Conservation (phyloP, 176 grass and related monocot species). For the Avena atlantica region DNA sequence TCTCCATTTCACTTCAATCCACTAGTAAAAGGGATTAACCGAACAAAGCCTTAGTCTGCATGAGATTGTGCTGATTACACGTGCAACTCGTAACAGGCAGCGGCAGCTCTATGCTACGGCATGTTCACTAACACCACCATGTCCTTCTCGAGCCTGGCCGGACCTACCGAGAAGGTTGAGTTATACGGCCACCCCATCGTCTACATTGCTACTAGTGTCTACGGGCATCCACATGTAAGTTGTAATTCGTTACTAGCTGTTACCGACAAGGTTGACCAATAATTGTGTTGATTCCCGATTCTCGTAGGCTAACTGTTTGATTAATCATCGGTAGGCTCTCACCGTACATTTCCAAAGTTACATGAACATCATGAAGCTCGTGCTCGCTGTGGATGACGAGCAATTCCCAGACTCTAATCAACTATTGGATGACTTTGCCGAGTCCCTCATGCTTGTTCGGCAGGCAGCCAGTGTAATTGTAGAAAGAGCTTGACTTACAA, state of each 20-base stretch:
- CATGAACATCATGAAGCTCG: slow-evolving; percentile 68
- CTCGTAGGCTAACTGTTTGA: background rate
- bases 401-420: slow-evolving; percentile 65
- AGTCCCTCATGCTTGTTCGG: slow-evolving; percentile 68
- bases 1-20: too few relatives aligned
- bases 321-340: slow-evolving; percentile 61
- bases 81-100: slow-evolving; percentile 41
- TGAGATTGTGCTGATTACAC: too few relatives aligned
- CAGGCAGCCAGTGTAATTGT: slow-evolving; percentile 48
- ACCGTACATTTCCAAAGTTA: slow-evolving; percentile 93
- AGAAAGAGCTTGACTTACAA: background rate
- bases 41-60: too few relatives aligned
- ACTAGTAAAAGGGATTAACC: too few relatives aligned
- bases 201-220: slow-evolving; percentile 84
- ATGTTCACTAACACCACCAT: slow-evolving; percentile 78
- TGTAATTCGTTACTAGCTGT: background rate
- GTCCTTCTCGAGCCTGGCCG: slow-evolving; percentile 85
- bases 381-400: slow-evolving; percentile 75
- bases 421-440: slow-evolving; percentile 68
- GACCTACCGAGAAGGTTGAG: slow-evolving; percentile 67
- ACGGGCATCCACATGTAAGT: slow-evolving; percentile 87
- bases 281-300: background rate
- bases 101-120: slow-evolving; percentile 58
- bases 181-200: slow-evolving; percentile 77
- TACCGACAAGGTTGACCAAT: background rate